Base-by-base conservation (phyloP, 352 stramenopile species). In the Phytophthora citricola region DNA sequence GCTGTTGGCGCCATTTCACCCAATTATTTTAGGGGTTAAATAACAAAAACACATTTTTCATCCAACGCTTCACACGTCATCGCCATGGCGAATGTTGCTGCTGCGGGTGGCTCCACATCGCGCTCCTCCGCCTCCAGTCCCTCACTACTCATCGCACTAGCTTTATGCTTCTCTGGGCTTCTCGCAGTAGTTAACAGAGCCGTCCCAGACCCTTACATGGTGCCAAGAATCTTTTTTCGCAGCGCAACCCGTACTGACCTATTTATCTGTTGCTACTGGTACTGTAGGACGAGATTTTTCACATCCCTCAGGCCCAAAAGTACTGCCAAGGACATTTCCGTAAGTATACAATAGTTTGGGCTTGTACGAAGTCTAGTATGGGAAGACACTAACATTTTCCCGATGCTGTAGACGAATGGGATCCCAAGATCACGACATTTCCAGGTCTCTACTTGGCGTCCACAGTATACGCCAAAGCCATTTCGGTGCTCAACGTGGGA, bases 371-470 rank as follows among this genome's bases (percentile, higher is more conserved):
- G 3, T 32, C 29, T 9, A 32, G 31, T 36, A 12, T 36, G 4
- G 31, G 9, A 12, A 36, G 9, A 36, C 12, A 12, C 31, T 36
- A 36, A 36, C 10, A 4, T 36, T 34, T 11, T 36, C 31, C 24
- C 24, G 11, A 36, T 14, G 9, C 3, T 36, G 34, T 40, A 96
- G 88, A 73, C 24, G 76, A 88, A 41, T 97, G 92, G 92, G 87
- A 98, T 43, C 73, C 88, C 9, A 97, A 98, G 75, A 97, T 98
- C 74, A 97, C 92, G 36, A 98, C 92, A 31, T 96, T 97, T 40
- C 92, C 92, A 5, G 91, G 92, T 1, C 61, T 98, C 10, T 98
- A 98, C 60, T 14, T 95, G 3, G 54, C 81, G 9, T 81, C 76
- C 17, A 82, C 73, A 27, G 57, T 81, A 45, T 80, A 89, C 27